A percentile compares a stretch with the other conserved stretches of the same genome.
phyloP scores from a whole-genome alignment of 1,139 yeast genomes.

The Blastobotrys capitulatus region DNA sequence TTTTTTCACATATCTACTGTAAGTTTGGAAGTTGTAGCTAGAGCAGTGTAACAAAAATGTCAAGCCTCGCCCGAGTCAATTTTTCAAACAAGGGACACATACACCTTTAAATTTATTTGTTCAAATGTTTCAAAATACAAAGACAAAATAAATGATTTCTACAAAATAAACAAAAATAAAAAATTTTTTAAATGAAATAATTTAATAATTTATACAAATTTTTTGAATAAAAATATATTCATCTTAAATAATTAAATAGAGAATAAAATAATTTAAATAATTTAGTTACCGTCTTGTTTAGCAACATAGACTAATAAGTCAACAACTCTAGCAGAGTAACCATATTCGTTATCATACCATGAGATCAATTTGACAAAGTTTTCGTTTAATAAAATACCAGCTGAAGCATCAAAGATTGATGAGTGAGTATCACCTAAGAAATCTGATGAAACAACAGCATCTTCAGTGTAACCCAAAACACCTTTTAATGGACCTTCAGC shows the following conservation, averaged over 20 bases:
- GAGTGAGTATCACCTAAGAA: constrained; percentile 75
- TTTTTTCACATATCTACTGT: too few relatives aligned
- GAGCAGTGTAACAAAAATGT: too few relatives aligned
- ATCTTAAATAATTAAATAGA: not conserved
- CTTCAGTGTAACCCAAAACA: constrained; percentile 76
- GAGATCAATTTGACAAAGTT: constrained; percentile 80
- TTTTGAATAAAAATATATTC: not conserved
- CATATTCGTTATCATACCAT: constrained; percentile 90
- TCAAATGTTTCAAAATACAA: not conserved
- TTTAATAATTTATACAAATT: not conserved
- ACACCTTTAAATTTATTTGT: too few relatives aligned
- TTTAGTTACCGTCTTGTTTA: constrained; percentile 31
- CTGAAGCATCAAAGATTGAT: constrained; percentile 78
- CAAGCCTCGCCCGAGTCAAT: too few relatives aligned
- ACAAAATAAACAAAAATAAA: not conserved
- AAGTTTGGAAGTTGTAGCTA: too few relatives aligned
- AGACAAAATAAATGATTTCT: not conserved
- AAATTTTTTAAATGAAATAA: not conserved
- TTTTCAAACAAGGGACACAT: too few relatives aligned
- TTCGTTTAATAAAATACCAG: constrained; percentile 79
- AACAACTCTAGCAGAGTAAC: constrained; percentile 89
- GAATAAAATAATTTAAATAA: not conserved
- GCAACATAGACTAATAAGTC: constrained; percentile 77
- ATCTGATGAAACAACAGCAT: constrained; percentile 80
- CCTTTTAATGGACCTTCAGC: constrained; percentile 66